Conservation (phyloP, 106 monocot genomes). For the Allium fistulosum region DNA sequence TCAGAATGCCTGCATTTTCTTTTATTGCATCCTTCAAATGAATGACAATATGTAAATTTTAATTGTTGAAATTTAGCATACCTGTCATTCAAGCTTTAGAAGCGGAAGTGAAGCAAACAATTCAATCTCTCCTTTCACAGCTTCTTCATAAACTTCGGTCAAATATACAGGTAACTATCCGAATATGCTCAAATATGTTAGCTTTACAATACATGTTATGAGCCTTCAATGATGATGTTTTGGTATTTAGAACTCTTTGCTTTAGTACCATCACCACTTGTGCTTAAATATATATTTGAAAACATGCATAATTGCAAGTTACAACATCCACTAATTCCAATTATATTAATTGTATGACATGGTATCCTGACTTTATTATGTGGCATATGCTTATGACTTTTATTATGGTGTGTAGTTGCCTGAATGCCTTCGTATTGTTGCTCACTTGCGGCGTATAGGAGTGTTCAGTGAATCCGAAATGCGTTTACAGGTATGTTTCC, state of each 20-base stretch:
- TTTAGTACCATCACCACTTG: no score
- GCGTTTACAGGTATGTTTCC: slow-evolving; percentile 70
- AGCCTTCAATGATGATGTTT: no score
- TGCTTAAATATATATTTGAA: no score
- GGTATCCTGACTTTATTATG: background rate
- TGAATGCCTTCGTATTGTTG: slow-evolving; percentile 91
- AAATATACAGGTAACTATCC: slow-evolving; percentile 70
- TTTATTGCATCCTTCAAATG: no score
- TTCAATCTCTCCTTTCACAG: slow-evolving; percentile 80
- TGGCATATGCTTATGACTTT: slow-evolving; percentile 4
- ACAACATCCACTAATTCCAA: background rate
- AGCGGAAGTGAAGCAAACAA: slow-evolving; percentile 81
- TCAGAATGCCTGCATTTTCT: no score
- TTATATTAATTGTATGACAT: background rate
- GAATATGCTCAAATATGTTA: no score
- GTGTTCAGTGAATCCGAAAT: slow-evolving; percentile 90
- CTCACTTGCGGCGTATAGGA: slow-evolving; percentile 86
- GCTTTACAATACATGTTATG: no score
- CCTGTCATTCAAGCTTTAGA: slow-evolving; percentile 93
- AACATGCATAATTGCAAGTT: no score
- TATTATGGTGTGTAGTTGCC: slow-evolving; percentile 57
- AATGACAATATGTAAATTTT: slow-evolving; percentile 16
- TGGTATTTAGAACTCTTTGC: no score
- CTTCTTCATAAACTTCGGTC: slow-evolving; percentile 97
- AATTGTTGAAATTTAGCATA: slow-evolving; percentile 62